phyloP scores from a whole-genome alignment of 306 rosid species.

The Pachyrhizus erosus region DNA sequence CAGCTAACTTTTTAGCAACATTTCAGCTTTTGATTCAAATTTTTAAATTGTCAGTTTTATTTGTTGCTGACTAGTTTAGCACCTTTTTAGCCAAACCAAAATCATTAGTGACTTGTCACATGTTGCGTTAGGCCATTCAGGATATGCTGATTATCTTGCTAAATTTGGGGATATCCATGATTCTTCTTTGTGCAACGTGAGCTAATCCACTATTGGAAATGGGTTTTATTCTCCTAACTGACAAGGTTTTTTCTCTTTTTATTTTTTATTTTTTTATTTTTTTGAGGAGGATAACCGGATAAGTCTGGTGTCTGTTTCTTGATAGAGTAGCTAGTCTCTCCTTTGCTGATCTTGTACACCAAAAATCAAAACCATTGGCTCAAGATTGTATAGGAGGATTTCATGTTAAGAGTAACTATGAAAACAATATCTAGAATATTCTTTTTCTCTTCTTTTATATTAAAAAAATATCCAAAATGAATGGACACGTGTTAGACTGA shows the following conservation, averaged over 20 bases:
- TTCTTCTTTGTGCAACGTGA: slow-evolving; percentile 15
- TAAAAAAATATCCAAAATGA: background rate
- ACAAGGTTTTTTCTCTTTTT: too few relatives aligned
- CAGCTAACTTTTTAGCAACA: background rate
- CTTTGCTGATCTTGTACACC: slow-evolving; percentile 1
- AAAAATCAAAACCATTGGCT: background rate
- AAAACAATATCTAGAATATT: background rate
- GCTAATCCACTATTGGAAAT: background rate
- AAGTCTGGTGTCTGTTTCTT: background rate
- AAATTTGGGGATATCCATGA: slow-evolving; percentile 34
- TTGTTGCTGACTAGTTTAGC: background rate
- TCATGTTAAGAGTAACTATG: background rate
- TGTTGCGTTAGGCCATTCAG: slow-evolving; percentile 17
- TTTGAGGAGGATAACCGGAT: too few relatives aligned
- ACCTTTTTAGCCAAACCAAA: slow-evolving; percentile 36
- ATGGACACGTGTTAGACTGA: background rate
- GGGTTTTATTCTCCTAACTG: slow-evolving; percentile 10
- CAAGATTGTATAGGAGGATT: background rate
- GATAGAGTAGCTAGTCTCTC: background rate
- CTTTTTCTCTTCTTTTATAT: background rate
- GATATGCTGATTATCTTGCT: slow-evolving; percentile 13
- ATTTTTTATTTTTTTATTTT: too few relatives aligned
- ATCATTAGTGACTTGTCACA: slow-evolving; percentile 24
- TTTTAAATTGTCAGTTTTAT: slow-evolving; percentile 1
- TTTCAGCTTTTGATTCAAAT: slow-evolving; percentile 36